A percentile compares a stretch with the other conserved stretches of the same genome.
phyloP scores from a whole-genome alignment of 257 asterid genomes.

The Fraxinus pennsylvanica region DNA sequence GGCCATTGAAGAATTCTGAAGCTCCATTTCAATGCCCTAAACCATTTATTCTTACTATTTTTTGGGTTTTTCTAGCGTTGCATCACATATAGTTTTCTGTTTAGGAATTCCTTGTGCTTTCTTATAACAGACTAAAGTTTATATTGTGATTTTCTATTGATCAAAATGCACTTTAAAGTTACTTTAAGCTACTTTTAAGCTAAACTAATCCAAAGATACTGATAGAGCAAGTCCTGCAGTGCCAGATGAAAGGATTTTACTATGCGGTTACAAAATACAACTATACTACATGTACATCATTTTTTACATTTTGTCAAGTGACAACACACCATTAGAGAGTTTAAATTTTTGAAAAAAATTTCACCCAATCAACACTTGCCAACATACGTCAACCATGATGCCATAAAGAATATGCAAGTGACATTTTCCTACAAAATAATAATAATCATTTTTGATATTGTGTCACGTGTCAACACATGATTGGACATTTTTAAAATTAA shows the following conservation, averaged over 20 bases:
- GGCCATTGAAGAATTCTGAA: slow-evolving; percentile 48
- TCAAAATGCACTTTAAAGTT: not conserved
- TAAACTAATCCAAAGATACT: not conserved
- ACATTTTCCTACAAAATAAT: too few relatives aligned
- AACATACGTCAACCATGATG: too few relatives aligned
- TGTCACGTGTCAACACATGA: too few relatives aligned
- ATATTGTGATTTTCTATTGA: not conserved
- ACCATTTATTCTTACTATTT: slow-evolving; percentile 30
- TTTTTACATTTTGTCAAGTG: too few relatives aligned
- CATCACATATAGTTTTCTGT: slow-evolving; percentile 20
- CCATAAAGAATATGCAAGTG: too few relatives aligned
- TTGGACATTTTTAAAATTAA: too few relatives aligned
- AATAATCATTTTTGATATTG: too few relatives aligned
- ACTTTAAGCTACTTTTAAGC: not conserved
- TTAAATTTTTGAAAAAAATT: too few relatives aligned
- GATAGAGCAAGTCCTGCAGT: not conserved
- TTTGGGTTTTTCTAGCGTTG: slow-evolving; percentile 31
- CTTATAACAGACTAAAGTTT: not conserved
- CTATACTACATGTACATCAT: too few relatives aligned
- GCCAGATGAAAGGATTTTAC: slow-evolving; percentile 12
- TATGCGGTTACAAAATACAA: not conserved
- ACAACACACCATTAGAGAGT: too few relatives aligned
- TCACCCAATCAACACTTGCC: too few relatives aligned
- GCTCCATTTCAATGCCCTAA: slow-evolving; percentile 29
- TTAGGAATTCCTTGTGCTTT: slow-evolving; percentile 9